Base-by-base conservation (phyloP, 441 rosid genomes). In the Populus hybrid region DNA sequence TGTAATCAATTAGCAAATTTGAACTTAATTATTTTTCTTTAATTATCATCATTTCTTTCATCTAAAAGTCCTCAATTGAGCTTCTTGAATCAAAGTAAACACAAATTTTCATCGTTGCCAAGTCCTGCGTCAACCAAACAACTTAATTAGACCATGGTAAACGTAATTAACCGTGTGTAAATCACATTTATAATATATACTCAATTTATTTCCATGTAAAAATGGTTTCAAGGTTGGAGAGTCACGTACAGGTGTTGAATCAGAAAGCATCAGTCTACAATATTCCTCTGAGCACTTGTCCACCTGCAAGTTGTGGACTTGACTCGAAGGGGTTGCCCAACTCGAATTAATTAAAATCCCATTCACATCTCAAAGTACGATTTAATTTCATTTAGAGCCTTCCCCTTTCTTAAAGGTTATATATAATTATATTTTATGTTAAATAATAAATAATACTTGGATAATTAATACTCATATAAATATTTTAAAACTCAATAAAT, bases 41-140 rank as follows among this genome's bases (percentile, higher is more conserved):
- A 36, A 40, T n/a, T 6, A 36, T 67, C 79, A 76, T 76, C 69
- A 78, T 35, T 72, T 28, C 64, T 36, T 38, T 24, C 9, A 71
- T 70, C 65, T 63, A 23, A 36, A 69, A 72, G 79, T 78, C 82
- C 56, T 53, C 2, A 33, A 40, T 26, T 3, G 42, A 28, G 23
- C n/a, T 8, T 38, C 0, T 28, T 28, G 4, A 1, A 23, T 61
- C 14, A 68, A 23, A 45, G 4, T 24, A 8, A 18, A 59, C 42
- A 29, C 26, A 20, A 28, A 24, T 14, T 65, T 2, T 20, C 61
- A 64, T 24, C 10, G 21, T 8, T 29, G 20, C 38, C 20, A 9
- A 42, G 35, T 33, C 50, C 64, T 1, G 18, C 23, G 77, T 75
- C 56, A 38, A 64, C 68, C 70, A 23, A 40, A 29, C 45, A 45